These are phyloP conservation scores for Boletales sp. DNA, from an alignment of 768 basidiomycete species.

Conservation along the genomic window DNA sequence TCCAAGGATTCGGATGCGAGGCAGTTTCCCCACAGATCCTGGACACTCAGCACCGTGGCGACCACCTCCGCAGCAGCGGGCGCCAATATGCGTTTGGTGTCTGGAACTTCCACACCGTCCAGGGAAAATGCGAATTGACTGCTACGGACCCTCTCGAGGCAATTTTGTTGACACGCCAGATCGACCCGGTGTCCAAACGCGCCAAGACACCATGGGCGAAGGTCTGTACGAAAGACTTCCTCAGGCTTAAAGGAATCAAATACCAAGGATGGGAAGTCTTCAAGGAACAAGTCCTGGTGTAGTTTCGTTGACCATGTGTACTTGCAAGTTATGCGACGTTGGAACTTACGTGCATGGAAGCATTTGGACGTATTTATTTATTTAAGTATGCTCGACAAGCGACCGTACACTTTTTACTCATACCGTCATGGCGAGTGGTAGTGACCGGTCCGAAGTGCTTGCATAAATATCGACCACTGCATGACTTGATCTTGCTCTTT, in stretches of 20 bases:
- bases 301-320: no score
- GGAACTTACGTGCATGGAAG: no score
- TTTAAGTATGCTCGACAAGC: no score
- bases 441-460: no score
- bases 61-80: background rate
- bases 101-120: background rate
- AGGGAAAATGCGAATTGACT: background rate
- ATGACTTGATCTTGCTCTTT: no score
- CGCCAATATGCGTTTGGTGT: background rate
- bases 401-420: no score
- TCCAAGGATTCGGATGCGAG: background rate
- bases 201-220: background rate
- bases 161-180: background rate
- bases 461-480: no score
- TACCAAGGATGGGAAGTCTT: background rate
- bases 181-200: background rate
- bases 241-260: background rate
- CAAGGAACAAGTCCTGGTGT: background rate
- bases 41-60: background rate
- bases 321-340: no score
- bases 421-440: no score
- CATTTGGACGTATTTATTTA: no score
- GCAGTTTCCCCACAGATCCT: background rate
- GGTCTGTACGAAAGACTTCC: background rate
- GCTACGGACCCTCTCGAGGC: background rate